Conservation (phyloP, 345 rosid species). For the Salix caprea region DNA sequence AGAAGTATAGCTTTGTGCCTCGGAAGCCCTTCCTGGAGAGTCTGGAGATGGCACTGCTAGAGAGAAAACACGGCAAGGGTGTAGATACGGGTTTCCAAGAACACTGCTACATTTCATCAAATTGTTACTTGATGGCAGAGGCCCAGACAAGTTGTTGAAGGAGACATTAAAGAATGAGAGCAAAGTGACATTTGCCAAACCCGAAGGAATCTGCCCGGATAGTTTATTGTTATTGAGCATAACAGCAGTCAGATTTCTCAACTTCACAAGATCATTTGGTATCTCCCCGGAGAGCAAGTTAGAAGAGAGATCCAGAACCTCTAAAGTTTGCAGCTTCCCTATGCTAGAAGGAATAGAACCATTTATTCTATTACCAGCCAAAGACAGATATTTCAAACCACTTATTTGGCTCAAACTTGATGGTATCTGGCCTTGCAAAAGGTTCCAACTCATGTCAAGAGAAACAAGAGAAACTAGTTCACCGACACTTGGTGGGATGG, state of each 20-base stretch:
- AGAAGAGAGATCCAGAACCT: conserved; percentile 53
- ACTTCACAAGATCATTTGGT: conserved; percentile 38
- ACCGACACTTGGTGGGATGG: conserved; percentile 41
- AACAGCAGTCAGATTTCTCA: conserved; percentile 48
- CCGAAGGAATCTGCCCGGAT: conserved; percentile 55
- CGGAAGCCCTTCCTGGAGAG: conserved; percentile 11
- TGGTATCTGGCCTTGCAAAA: conserved; percentile 46
- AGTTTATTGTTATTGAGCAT: conserved; percentile 55
- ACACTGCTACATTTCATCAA: conserved; percentile 42
- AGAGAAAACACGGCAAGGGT: conserved; percentile 38
- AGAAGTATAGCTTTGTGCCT: conserved; percentile 19
- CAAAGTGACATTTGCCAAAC: conserved; percentile 38
- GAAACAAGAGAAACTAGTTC: conserved; percentile 38
- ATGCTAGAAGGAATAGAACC: conserved; percentile 51
- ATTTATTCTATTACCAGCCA: conserved; percentile 48
- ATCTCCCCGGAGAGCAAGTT: conserved; percentile 55
- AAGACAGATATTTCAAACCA: conserved; percentile 43
- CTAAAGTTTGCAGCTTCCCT: conserved; percentile 37
- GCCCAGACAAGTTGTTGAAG: conserved; percentile 58
- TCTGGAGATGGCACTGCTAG: conserved; percentile 39
- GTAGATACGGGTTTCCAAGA: conserved; percentile 52
- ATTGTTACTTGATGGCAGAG: conserved; percentile 40
- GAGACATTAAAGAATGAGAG: conserved; percentile 57
- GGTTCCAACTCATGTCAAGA: conserved; percentile 50
- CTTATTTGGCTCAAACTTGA: conserved; percentile 31